These are phyloP conservation scores for Haplographium delicatum DNA, from an alignment of 495 filamentous ascomycete species.

Conservation along the genomic window DNA sequence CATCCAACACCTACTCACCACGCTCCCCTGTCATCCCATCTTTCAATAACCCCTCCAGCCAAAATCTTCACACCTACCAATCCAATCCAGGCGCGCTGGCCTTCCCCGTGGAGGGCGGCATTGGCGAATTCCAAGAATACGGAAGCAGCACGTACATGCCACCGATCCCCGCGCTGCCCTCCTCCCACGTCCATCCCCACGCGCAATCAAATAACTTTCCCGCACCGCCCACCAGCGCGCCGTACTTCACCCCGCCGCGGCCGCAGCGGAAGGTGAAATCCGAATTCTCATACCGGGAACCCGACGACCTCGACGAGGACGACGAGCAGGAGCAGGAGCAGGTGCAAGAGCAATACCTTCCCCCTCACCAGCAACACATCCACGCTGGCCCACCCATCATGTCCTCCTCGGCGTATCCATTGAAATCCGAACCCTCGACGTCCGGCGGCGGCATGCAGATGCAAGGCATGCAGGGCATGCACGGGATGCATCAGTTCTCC, in stretches of 20 bases:
- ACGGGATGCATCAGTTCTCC: not conserved
- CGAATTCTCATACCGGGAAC: constrained; percentile 6
- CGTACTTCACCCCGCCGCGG: constrained; percentile 8
- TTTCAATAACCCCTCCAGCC: constrained; percentile 5
- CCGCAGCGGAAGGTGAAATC: constrained; percentile 5
- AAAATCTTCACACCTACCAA: constrained; percentile 5
- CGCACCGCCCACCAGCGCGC: constrained; percentile 12
- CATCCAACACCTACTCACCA: constrained; percentile 18
- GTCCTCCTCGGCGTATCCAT: constrained; percentile 16
- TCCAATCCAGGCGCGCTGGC: not conserved
- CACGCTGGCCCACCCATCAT: not conserved
- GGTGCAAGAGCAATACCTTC: not conserved
- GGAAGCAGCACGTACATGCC: constrained; percentile 19
- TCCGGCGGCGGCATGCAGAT: not conserved
- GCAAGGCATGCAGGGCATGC: not conserved
- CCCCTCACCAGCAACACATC: constrained; percentile 19
- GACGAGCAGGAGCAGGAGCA: too few relatives aligned
- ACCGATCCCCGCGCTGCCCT: constrained; percentile 22
- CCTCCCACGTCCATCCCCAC: too few relatives aligned
- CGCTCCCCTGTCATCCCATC: constrained; percentile 20
- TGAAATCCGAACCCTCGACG: not conserved
- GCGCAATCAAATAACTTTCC: constrained; percentile 18
- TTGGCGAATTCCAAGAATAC: constrained; percentile 9
- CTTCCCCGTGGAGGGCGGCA: not conserved
- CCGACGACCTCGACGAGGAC: not conserved